These are phyloP conservation scores for Chlamydomonas sp. DNA, from an alignment of 139 green algal species.

Conservation along the genomic window DNA sequence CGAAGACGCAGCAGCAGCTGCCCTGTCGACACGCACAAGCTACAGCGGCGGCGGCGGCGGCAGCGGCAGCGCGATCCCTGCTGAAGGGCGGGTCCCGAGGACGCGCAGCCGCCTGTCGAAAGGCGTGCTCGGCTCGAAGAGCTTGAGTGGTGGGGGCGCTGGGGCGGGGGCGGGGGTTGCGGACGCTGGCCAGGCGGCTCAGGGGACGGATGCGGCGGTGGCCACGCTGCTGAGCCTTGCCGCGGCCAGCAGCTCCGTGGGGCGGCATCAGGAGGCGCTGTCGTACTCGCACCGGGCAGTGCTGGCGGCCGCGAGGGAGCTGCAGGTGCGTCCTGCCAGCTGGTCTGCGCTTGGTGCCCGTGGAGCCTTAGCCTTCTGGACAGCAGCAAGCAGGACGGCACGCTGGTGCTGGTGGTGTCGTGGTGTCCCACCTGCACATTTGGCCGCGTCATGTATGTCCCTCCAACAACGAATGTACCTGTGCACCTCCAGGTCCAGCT, in stretches of 20 bases:
- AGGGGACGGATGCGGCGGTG: not conserved
- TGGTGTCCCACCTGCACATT: too few relatives aligned
- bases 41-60: too few relatives aligned
- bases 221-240: slow-evolving; percentile 49
- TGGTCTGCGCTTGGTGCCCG: too few relatives aligned
- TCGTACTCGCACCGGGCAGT: slow-evolving; percentile 10
- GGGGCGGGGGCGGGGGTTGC: not conserved
- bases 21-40: too few relatives aligned
- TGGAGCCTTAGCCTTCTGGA: too few relatives aligned
- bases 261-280: slow-evolving; percentile 7
- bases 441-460: too few relatives aligned
- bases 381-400: too few relatives aligned
- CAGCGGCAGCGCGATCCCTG: not conserved
- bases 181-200: not conserved
- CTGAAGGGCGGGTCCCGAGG: not conserved
- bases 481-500: not conserved
- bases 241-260: slow-evolving; percentile 26
- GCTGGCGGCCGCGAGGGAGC: not conserved
- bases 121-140: not conserved
- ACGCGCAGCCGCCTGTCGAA: not conserved
- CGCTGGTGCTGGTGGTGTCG: too few relatives aligned
- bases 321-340: slow-evolving; percentile 7
- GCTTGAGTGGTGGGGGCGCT: not conserved
- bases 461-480: too few relatives aligned
- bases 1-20: not conserved